These are phyloP conservation scores for Capsicum baccatum DNA, from an alignment of 257 asterid genomes.

Conservation along the genomic window DNA sequence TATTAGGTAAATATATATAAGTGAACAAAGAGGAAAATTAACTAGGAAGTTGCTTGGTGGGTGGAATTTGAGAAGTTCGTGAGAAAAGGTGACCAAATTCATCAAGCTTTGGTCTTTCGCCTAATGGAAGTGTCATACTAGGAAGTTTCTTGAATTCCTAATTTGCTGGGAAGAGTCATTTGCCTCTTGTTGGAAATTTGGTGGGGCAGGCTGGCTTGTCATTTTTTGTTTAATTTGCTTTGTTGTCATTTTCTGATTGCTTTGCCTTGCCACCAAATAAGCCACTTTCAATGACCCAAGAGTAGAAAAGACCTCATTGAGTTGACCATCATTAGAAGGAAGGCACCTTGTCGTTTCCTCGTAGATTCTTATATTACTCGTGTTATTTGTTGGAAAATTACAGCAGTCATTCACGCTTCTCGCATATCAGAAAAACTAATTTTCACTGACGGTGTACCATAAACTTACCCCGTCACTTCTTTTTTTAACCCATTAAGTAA, in stretches of 20 bases:
- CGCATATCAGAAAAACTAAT: no score
- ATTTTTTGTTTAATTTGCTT: neutral
- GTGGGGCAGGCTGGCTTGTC: conserved; percentile 39
- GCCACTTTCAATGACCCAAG: neutral
- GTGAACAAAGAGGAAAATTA: neutral
- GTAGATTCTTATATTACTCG: neutral
- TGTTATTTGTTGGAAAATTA: conserved; percentile 4
- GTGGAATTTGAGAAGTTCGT: neutral
- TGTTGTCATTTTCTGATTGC: neutral
- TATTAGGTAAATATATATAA: conserved; percentile 26
- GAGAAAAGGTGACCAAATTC: neutral
- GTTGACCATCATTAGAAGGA: neutral
- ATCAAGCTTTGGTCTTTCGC: neutral
- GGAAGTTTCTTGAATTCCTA: conserved; percentile 33
- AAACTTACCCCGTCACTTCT: no score
- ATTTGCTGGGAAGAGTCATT: conserved; percentile 30
- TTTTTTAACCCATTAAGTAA: no score
- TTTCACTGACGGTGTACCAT: no score
- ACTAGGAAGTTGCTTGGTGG: conserved; percentile 2
- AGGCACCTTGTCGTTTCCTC: neutral
- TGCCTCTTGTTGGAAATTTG: conserved; percentile 26
- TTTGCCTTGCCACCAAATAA: neutral
- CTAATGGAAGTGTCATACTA: neutral
- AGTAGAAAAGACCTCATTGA: neutral
- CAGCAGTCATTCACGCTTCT: neutral